phyloP scores from a whole-genome alignment of 768 basidiomycete species.

The Pisolithus microcarpus region DNA sequence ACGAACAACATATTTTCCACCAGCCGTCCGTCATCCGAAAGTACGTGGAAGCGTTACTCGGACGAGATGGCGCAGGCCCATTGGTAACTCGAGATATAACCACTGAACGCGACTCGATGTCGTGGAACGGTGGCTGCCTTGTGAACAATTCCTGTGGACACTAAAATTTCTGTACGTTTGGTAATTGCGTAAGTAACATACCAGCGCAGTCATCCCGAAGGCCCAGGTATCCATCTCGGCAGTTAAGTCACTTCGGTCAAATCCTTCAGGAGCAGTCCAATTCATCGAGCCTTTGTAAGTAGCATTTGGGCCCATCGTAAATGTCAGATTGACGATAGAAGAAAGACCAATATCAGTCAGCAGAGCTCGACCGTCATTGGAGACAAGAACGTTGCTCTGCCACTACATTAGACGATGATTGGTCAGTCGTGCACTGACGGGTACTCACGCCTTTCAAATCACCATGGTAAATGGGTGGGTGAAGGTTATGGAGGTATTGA shows the following conservation, averaged over 20 bases:
- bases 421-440: background rate
- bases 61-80: background rate
- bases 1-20: background rate
- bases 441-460: background rate
- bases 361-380: too few species aligned
- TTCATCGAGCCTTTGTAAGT: background rate
- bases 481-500: background rate
- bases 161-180: too few species aligned
- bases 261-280: background rate
- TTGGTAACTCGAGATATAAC: background rate
- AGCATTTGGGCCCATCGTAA: background rate
- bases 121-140: background rate
- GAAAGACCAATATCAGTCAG: too few species aligned
- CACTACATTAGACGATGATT: too few species aligned
- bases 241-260: background rate
- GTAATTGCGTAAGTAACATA: background rate
- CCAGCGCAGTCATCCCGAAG: background rate
- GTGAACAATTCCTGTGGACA: background rate
- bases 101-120: background rate
- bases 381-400: too few species aligned
- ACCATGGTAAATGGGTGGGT: background rate
- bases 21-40: too few species aligned
- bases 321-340: background rate
- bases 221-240: background rate
- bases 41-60: background rate